Percentiles rank a stretch among this genome's conserved stretches.
Evolutionary conservation across 257 asterid species (phyloP).

Genomic region (Craterostigma plantagineum): DNA sequence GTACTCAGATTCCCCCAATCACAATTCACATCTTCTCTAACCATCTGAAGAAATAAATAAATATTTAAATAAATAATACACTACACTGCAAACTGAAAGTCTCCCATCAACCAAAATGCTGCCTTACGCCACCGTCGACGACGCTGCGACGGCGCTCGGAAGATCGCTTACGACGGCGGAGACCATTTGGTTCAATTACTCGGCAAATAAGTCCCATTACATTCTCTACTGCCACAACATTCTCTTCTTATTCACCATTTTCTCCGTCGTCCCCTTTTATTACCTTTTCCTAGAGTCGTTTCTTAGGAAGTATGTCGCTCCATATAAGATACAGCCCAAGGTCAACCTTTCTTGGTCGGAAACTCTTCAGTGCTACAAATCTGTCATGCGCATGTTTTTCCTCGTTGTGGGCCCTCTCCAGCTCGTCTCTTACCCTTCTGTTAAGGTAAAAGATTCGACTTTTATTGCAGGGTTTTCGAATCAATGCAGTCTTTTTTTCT

Average conservation of each 20-base stretch:
- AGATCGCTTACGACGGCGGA: conserved; percentile 58
- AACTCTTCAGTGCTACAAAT: conserved; percentile 45
- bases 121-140: conserved; percentile 61
- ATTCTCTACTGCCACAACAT: conserved; percentile 76
- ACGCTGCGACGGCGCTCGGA: conserved; percentile 65
- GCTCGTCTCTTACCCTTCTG: conserved; percentile 65
- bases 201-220: conserved; percentile 83
- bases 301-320: conserved; percentile 16
- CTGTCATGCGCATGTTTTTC: conserved; percentile 81
- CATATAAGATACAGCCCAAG: conserved; percentile 73
- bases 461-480: too few species aligned
- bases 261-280: conserved; percentile 62
- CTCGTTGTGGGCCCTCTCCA: conserved; percentile 88
- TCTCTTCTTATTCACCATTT: conserved; percentile 60
- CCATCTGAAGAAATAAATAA: too few species aligned
- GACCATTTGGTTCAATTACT: conserved; percentile 67
- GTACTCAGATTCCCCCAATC: too few species aligned
- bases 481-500: too few species aligned
- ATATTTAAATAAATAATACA: too few species aligned
- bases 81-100: too few species aligned
- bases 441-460: conserved; percentile 27
- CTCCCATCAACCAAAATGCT: conserved; percentile 21
- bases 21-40: too few species aligned
- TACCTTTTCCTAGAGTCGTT: conserved; percentile 45
- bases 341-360: conserved; percentile 50